Conservation (phyloP, 2,329 filamentous ascomycete genomes). For the Calonectria pseudoturangicola region DNA sequence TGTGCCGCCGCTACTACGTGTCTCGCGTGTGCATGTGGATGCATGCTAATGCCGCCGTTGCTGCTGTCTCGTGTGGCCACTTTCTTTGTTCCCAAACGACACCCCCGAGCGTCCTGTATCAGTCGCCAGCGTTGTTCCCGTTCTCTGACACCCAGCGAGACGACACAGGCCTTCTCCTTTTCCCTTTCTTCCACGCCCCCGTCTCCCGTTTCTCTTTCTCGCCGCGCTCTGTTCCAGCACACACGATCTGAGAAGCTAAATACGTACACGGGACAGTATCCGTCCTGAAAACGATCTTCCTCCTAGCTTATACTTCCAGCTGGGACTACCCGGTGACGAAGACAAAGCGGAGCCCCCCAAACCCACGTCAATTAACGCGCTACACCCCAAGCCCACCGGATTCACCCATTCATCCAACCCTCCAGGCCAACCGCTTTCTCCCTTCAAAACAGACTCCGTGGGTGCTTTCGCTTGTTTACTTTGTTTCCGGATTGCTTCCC, state of each 20-base stretch:
- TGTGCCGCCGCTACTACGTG: constrained; percentile 19
- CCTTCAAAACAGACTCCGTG: constrained; percentile 35
- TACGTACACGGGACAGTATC: background rate
- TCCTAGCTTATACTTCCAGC: constrained; percentile 15
- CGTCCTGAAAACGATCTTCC: constrained; percentile 23
- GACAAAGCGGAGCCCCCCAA: constrained; percentile 25
- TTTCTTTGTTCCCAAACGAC: constrained; percentile 26
- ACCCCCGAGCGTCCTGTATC: constrained; percentile 7
- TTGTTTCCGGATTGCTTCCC: constrained; percentile 7
- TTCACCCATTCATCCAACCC: constrained; percentile 30
- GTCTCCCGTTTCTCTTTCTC: background rate
- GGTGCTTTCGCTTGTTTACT: constrained; percentile 31
- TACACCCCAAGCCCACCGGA: constrained; percentile 36
- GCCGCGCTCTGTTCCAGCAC: background rate
- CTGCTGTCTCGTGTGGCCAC: constrained; percentile 31
- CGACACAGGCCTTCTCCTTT: background rate
- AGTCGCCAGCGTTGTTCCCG: constrained; percentile 10
- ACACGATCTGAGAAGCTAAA: background rate
- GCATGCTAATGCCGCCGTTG: constrained; percentile 24
- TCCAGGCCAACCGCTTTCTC: constrained; percentile 37
- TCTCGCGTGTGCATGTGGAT: constrained; percentile 28
- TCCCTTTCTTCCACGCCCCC: background rate
- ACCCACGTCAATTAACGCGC: constrained; percentile 42
- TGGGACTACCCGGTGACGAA: constrained; percentile 7
- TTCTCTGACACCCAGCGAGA: constrained; percentile 8